Percentiles rank a stretch among this genome's conserved stretches.
phyloP scores from a whole-genome alignment of 225 moss, liverwort and hornwort genomes.

The Anthoceros angustus region DNA sequence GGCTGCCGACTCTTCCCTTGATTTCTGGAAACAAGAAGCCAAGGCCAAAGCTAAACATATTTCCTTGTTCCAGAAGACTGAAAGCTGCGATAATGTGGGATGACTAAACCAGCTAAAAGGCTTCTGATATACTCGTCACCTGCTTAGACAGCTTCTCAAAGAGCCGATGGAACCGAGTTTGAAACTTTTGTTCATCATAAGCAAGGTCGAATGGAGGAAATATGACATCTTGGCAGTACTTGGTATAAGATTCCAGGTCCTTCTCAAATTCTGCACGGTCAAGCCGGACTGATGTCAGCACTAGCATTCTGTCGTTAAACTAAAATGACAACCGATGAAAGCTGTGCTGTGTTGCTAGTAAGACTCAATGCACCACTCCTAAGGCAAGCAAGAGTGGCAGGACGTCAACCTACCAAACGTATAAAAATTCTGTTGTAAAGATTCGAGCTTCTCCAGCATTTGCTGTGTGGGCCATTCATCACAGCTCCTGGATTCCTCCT shows the following conservation, averaged over 20 bases:
- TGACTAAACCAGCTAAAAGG: background rate
- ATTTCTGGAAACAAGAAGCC: too few species aligned
- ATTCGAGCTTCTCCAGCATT: slow-evolving; percentile 38
- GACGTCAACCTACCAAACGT: slow-evolving; percentile 20
- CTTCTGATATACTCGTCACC: slow-evolving; percentile 14
- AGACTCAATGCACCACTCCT: background rate
- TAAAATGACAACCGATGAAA: background rate
- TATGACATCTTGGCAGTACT: slow-evolving; percentile 65
- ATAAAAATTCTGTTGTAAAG: slow-evolving; percentile 15
- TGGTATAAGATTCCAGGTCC: slow-evolving; percentile 50
- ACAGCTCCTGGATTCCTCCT: slow-evolving; percentile 9
- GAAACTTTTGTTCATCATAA: slow-evolving; percentile 28
- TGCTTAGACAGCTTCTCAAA: slow-evolving; percentile 43
- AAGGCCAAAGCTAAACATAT: too few species aligned
- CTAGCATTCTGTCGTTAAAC: background rate
- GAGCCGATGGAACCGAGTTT: slow-evolving; percentile 47
- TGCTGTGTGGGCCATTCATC: slow-evolving; percentile 30
- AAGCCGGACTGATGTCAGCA: background rate
- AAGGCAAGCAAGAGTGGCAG: background rate
- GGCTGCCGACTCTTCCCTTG: too few species aligned
- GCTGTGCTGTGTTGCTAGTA: too few species aligned
- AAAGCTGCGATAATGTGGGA: background rate
- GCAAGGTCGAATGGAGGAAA: slow-evolving; percentile 36
- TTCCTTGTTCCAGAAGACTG: background rate
- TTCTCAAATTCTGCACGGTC: slow-evolving; percentile 34